phyloP scores from a whole-genome alignment of 108 stramenopile species.

The Fragilaria crotonensis region DNA sequence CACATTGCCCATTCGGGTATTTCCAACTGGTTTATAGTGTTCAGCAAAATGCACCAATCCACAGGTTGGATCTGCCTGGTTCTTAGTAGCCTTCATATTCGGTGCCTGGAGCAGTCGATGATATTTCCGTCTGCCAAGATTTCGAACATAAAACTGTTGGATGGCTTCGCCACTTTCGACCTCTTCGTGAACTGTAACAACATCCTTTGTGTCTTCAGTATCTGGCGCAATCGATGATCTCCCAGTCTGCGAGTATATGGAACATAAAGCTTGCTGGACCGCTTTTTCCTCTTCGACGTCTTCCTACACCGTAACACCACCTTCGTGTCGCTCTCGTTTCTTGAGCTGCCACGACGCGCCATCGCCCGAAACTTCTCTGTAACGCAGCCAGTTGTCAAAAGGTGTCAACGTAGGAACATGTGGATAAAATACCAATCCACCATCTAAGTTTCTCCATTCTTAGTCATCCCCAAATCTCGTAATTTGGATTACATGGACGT shows the following conservation, averaged over 20 bases:
- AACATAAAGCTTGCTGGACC: slow-evolving; percentile 6
- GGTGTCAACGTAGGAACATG: slow-evolving; percentile 5
- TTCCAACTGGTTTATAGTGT: slow-evolving; percentile 37
- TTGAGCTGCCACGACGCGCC: slow-evolving; percentile 44
- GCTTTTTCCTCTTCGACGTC: slow-evolving; percentile 39
- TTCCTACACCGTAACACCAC: slow-evolving; percentile 33
- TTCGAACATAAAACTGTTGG: no score
- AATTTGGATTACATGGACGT: no score
- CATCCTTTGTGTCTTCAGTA: no score
- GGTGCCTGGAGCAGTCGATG: no score
- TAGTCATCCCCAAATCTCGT: neutral
- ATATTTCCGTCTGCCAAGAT: no score
- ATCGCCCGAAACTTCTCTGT: slow-evolving; percentile 14
- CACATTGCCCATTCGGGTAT: neutral
- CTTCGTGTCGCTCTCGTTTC: slow-evolving; percentile 9
- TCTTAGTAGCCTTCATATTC: slow-evolving; percentile 2
- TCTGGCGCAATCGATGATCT: no score
- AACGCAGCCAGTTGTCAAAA: slow-evolving; percentile 43
- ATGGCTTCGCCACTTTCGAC: neutral
- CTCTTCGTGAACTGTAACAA: neutral
- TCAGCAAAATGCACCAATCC: slow-evolving; percentile 29
- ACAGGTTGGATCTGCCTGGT: neutral
- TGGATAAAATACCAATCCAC: slow-evolving; percentile 48
- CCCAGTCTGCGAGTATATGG: no score
- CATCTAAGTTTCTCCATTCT: neutral